A percentile compares a stretch with the other conserved stretches of the same genome.
phyloP scores from a whole-genome alignment of 2,329 filamentous ascomycete species.

The Cladophialophora bantiana region DNA sequence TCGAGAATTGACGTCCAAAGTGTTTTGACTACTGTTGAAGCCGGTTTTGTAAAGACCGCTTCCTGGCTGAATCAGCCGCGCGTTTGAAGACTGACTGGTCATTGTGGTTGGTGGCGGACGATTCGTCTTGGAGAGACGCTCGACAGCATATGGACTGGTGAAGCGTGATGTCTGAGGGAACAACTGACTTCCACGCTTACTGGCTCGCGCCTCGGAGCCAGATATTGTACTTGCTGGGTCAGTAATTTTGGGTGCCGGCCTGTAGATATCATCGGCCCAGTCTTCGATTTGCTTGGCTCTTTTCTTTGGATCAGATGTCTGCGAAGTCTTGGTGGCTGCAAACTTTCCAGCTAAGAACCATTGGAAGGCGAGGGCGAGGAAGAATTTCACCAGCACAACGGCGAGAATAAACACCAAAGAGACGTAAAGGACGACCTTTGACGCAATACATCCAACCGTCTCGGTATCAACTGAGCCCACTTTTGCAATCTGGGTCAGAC shows the following conservation, averaged over 20 bases:
- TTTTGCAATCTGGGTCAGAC: constrained; percentile 91
- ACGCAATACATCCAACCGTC: constrained; percentile 95
- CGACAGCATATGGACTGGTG: constrained; percentile 84
- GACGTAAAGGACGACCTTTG: constrained; percentile 93
- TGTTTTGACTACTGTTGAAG: constrained; percentile 63
- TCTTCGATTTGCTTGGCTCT: constrained; percentile 94
- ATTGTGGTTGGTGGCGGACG: constrained; percentile 81
- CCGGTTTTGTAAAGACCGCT: constrained; percentile 72
- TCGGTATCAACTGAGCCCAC: constrained; percentile 96
- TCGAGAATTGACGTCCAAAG: constrained; percentile 56
- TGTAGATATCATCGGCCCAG: constrained; percentile 97
- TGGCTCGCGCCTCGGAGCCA: constrained; percentile 70
- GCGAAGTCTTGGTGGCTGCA: constrained; percentile 82
- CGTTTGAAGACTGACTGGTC: constrained; percentile 83
- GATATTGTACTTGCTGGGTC: constrained; percentile 73
- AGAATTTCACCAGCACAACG: constrained; percentile 84
- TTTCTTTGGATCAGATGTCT: constrained; percentile 80
- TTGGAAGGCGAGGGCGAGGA: constrained; percentile 89
- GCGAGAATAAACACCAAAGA: constrained; percentile 90
- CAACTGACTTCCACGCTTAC: constrained; percentile 83
- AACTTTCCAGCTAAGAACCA: constrained; percentile 94
- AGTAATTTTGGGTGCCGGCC: constrained; percentile 80
- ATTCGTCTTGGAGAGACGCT: constrained; percentile 63
- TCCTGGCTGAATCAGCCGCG: constrained; percentile 68
- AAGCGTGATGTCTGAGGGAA: constrained; percentile 94